phyloP scores from a whole-genome alignment of 176 grass and related monocot genomes.

The bread wheat (Triticum aestivum) region DNA sequence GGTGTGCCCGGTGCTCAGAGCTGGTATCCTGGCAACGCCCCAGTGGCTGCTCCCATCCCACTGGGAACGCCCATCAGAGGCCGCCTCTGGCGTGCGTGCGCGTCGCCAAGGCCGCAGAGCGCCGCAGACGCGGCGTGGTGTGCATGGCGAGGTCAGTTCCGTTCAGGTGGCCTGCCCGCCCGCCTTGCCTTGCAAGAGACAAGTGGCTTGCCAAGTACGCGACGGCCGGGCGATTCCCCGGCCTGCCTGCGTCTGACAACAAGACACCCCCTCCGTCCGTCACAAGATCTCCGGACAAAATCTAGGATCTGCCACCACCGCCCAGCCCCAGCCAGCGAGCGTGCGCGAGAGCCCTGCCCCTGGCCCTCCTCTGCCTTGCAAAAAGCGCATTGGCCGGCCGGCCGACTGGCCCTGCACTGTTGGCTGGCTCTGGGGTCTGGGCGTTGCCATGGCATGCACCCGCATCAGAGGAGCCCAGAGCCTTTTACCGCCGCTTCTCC shows the following conservation, averaged over 20 bases:
- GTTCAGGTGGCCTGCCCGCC: constrained; percentile 3
- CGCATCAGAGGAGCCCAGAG: background rate
- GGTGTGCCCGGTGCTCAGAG: too few relatives aligned
- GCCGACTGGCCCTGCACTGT: constrained; percentile 5
- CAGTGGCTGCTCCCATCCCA: too few relatives aligned
- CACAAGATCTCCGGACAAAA: constrained; percentile 48
- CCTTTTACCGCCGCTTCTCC: background rate
- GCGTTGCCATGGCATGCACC: constrained; percentile 23
- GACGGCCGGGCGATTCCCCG: background rate
- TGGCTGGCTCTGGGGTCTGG: background rate
- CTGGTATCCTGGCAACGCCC: too few relatives aligned
- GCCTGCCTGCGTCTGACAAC: constrained; percentile 27
- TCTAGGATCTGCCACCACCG: constrained; percentile 33
- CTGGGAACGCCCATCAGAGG: background rate
- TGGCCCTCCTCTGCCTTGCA: too few relatives aligned
- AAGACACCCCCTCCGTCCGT: constrained; percentile 1
- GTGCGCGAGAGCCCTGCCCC: background rate
- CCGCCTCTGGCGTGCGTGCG: constrained; percentile 11
- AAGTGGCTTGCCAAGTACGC: constrained; percentile 30
- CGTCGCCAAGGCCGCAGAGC: background rate
- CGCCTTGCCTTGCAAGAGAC: constrained; percentile 63
- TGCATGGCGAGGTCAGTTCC: constrained; percentile 20
- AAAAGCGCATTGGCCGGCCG: background rate
- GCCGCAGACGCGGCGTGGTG: constrained; percentile 16
- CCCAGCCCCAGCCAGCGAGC: too few relatives aligned